Conservation (phyloP, 2,329 filamentous ascomycete genomes). For the Fusarium metavorans region DNA sequence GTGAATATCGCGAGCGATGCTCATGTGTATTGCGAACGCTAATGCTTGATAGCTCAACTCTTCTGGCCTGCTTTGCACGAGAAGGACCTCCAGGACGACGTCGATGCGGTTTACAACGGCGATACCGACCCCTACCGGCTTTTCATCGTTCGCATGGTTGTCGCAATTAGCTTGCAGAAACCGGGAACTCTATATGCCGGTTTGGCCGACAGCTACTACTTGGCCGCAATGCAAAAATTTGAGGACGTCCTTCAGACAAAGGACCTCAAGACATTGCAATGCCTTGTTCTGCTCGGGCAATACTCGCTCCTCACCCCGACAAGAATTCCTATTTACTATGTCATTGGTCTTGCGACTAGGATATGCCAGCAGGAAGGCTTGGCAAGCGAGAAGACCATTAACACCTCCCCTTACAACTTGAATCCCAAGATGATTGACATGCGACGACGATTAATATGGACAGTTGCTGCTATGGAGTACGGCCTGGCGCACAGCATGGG, state of each 20-base stretch:
- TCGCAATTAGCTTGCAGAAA: constrained; percentile 95
- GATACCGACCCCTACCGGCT: constrained; percentile 84
- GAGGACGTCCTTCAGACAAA: constrained; percentile 88
- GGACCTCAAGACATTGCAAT: constrained; percentile 90
- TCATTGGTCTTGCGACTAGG: constrained; percentile 87
- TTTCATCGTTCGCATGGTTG: constrained; percentile 89
- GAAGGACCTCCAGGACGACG: constrained; percentile 77
- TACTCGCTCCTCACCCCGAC: constrained; percentile 95
- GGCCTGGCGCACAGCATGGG: constrained; percentile 90
- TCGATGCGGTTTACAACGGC: constrained; percentile 84
- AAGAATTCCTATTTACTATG: constrained; percentile 91
- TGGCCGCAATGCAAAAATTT: constrained; percentile 87
- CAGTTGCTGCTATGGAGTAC: constrained; percentile 87
- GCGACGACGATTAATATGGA: constrained; percentile 90
- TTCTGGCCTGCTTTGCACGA: constrained; percentile 92
- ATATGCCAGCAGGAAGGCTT: constrained; percentile 91
- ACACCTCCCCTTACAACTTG: constrained; percentile 67
- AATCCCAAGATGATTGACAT: constrained; percentile 87
- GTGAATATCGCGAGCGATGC: constrained; percentile 57
- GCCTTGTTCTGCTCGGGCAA: constrained; percentile 85
- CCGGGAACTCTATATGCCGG: constrained; percentile 91
- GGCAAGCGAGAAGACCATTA: constrained; percentile 89
- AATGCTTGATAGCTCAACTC: constrained; percentile 74
- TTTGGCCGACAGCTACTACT: constrained; percentile 93
- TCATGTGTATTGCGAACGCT: constrained; percentile 10